Conservation (phyloP, 257 asterid genomes). For the Oldenlandia corymbosa region DNA sequence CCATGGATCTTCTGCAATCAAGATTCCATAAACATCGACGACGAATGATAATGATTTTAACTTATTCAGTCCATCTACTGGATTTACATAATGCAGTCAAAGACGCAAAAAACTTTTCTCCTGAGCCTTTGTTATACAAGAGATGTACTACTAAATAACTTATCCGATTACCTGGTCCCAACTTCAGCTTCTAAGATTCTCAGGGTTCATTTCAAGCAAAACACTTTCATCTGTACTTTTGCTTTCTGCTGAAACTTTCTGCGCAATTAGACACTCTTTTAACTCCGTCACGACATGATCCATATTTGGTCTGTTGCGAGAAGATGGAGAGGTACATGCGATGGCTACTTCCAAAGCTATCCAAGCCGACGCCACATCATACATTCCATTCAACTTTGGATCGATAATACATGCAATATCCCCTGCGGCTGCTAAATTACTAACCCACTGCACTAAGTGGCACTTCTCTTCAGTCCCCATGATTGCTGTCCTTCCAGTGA, state of each 20-base stretch:
- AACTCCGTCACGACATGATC: slow-evolving; percentile 27
- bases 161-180: background rate
- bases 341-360: slow-evolving; percentile 35
- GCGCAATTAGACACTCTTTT: slow-evolving; percentile 19
- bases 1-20: too few relatives aligned
- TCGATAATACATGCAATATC: slow-evolving; percentile 29
- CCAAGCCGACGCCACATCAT: slow-evolving; percentile 20
- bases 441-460: slow-evolving; percentile 30
- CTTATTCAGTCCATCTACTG: too few relatives aligned
- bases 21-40: too few relatives aligned
- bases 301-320: slow-evolving; percentile 33
- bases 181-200: background rate
- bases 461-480: slow-evolving; percentile 4
- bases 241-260: background rate
- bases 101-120: too few relatives aligned
- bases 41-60: too few relatives aligned
- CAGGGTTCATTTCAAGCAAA: background rate
- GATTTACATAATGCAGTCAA: too few relatives aligned
- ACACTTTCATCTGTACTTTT: background rate
- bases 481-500: slow-evolving; percentile 25
- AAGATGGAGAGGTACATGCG: slow-evolving; percentile 26
- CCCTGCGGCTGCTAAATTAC: slow-evolving; percentile 6
- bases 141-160: too few relatives aligned
- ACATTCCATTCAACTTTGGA: slow-evolving; percentile 23
- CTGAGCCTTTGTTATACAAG: too few relatives aligned